Evolutionary conservation across 495 filamentous ascomycete species (phyloP).

Genomic region (Penicillium bovifimosum): DNA sequence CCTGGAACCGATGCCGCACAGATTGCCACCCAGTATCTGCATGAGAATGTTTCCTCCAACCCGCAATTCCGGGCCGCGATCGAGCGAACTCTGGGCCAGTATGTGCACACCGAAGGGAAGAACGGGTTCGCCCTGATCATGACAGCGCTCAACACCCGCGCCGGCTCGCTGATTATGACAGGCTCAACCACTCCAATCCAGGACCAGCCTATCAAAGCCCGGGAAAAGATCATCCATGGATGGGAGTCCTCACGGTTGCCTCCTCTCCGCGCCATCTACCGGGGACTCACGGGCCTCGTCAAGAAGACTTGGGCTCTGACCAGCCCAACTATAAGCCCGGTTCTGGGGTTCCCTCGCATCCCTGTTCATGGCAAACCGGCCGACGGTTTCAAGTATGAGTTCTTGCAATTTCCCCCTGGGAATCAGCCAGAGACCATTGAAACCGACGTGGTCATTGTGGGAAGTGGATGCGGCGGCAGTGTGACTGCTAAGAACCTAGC

Average conservation of each 20-base stretch:
- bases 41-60: conserved; percentile 45
- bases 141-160: conserved; percentile 52
- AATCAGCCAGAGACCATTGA: conserved; percentile 53
- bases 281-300: conserved; percentile 49
- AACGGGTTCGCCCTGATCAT: conserved; percentile 48
- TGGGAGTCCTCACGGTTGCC: conserved; percentile 56
- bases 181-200: conserved; percentile 58
- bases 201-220: conserved; percentile 53
- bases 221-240: conserved; percentile 54
- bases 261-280: conserved; percentile 52
- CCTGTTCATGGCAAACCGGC: conserved; percentile 56
- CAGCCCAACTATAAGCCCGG: conserved; percentile 49
- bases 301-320: conserved; percentile 55
- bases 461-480: conserved; percentile 82
- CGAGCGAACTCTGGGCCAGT: conserved; percentile 38
- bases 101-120: conserved; percentile 42
- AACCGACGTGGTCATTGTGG: conserved; percentile 78
- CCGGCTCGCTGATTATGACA: conserved; percentile 62
- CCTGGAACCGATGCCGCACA: conserved; percentile 25
- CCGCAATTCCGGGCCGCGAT: conserved; percentile 41
- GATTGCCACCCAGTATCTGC: conserved; percentile 40
- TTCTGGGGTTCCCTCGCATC: conserved; percentile 59
- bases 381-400: conserved; percentile 49
- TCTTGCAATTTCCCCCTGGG: conserved; percentile 45
- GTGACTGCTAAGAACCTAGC: conserved; percentile 78